These are phyloP conservation scores for Sherardia arvensis DNA, from an alignment of 257 asterid genomes.

Conservation along the genomic window DNA sequence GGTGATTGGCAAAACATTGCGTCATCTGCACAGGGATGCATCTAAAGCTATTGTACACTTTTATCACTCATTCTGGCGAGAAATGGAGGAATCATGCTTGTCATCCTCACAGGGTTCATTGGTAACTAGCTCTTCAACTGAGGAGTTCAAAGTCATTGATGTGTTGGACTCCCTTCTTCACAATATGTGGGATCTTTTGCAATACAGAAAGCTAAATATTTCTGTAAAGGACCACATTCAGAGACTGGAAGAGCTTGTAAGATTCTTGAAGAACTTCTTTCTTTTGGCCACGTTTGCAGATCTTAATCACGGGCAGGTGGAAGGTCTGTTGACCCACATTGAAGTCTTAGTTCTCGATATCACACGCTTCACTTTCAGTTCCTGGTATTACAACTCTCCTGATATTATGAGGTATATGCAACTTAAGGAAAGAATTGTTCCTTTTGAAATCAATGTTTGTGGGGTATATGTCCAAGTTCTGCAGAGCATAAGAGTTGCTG, in stretches of 20 bases:
- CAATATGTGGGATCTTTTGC: not conserved
- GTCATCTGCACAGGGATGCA: not conserved
- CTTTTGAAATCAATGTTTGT: not conserved
- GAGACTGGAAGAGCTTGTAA: not conserved
- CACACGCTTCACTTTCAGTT: not conserved
- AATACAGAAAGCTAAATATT: not conserved
- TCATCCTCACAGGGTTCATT: not conserved
- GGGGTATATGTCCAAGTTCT: not conserved
- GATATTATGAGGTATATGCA: not conserved
- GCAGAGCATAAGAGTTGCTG: not conserved
- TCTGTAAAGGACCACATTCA: too few relatives aligned
- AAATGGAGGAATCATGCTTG: not conserved
- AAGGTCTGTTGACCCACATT: not conserved
- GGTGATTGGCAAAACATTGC: not conserved
- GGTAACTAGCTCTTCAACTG: not conserved
- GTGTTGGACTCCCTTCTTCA: not conserved
- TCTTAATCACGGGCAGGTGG: not conserved
- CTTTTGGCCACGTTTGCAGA: not conserved
- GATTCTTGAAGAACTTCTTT: constrained; percentile 2
- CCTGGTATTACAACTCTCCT: not conserved
- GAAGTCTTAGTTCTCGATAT: not conserved
- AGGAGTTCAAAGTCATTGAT: not conserved
- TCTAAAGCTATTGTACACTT: not conserved
- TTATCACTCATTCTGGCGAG: not conserved
- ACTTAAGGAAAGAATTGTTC: not conserved